These are phyloP conservation scores for Wickerhamomyces subpelliculosus DNA, from an alignment of 805 yeast species.

Conservation along the genomic window DNA sequence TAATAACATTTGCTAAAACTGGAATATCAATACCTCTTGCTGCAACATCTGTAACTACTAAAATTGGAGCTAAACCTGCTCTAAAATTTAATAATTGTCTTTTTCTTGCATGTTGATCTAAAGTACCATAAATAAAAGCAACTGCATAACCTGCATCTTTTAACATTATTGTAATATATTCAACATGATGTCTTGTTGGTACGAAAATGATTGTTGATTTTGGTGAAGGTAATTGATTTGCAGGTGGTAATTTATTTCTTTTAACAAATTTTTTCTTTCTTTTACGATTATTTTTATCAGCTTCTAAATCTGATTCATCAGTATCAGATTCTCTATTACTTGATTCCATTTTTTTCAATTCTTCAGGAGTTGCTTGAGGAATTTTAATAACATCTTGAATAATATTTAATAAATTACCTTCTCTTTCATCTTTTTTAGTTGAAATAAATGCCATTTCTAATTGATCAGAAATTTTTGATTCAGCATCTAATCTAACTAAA, in stretches of 20 bases:
- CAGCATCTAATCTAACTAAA: slow-evolving; percentile 88
- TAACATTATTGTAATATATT: slow-evolving; percentile 68
- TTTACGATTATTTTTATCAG: slow-evolving; percentile 27
- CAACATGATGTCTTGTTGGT: slow-evolving; percentile 97
- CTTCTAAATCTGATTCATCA: slow-evolving; percentile 46
- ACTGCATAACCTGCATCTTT: slow-evolving; percentile 77
- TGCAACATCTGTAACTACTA: slow-evolving; percentile 97
- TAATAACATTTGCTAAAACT: slow-evolving; percentile 87
- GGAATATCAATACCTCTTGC: slow-evolving; percentile 99
- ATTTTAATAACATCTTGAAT: slow-evolving; percentile 79
- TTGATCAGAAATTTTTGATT: slow-evolving; percentile 81
- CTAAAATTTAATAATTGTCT: slow-evolving; percentile 82
- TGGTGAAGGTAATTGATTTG: slow-evolving; percentile 78
- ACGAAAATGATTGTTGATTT: slow-evolving; percentile 88
- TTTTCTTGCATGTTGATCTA: slow-evolving; percentile 92
- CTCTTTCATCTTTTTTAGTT: slow-evolving; percentile 79
- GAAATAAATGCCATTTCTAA: slow-evolving; percentile 85
- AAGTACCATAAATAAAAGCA: slow-evolving; percentile 87
- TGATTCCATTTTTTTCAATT: slow-evolving; percentile 44
- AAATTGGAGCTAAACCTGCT: slow-evolving; percentile 71
- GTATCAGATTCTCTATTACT: slow-evolving; percentile 43
- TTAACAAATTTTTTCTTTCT: slow-evolving; percentile 34
- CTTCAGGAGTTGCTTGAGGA: slow-evolving; percentile 72
- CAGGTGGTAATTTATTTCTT: slow-evolving; percentile 62
- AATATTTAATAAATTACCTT: slow-evolving; percentile 72